Evolutionary conservation across 495 filamentous ascomycete genomes (phyloP).

Genomic region (Oidiodendron maius): DNA sequence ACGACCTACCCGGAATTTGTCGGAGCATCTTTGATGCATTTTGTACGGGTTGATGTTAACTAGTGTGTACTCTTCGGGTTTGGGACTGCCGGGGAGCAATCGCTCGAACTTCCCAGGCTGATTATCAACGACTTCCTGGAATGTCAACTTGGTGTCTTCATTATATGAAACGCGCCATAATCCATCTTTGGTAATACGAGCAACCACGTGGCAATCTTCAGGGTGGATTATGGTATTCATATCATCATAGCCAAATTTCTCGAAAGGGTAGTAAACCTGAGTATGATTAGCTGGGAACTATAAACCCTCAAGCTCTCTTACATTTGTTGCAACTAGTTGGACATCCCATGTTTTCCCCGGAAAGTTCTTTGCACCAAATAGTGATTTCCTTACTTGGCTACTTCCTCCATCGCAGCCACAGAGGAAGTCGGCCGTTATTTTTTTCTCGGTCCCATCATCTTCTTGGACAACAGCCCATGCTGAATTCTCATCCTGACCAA

Average conservation of each 20-base stretch:
- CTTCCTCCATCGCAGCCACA: slow-evolving; percentile 55
- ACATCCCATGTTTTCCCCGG: slow-evolving; percentile 53
- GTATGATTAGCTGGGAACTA: no score
- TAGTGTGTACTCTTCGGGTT: slow-evolving; percentile 50
- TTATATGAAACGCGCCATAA: slow-evolving; percentile 58
- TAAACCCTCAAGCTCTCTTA: slow-evolving; percentile 43
- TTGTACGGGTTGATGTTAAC: slow-evolving; percentile 51
- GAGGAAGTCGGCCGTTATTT: slow-evolving; percentile 39
- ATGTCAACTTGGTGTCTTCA: slow-evolving; percentile 42
- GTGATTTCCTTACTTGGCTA: slow-evolving; percentile 43
- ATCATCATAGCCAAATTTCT: slow-evolving; percentile 47
- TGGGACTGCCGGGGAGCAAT: slow-evolving; percentile 53
- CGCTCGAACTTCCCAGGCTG: slow-evolving; percentile 48
- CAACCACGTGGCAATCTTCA: slow-evolving; percentile 55
- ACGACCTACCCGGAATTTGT: slow-evolving; percentile 47
- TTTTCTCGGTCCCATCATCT: slow-evolving; percentile 35
- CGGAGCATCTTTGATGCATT: slow-evolving; percentile 56
- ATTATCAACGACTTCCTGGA: slow-evolving; percentile 46
- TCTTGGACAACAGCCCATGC: slow-evolving; percentile 40
- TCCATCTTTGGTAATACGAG: slow-evolving; percentile 48
- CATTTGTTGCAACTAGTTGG: slow-evolving; percentile 60
- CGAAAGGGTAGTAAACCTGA: slow-evolving; percentile 55
- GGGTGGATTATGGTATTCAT: slow-evolving; percentile 56
- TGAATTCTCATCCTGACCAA: slow-evolving; percentile 43
- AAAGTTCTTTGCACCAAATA: slow-evolving; percentile 51